Conservation (phyloP, 2,329 filamentous ascomycete genomes). For the Penicillium sp. region DNA sequence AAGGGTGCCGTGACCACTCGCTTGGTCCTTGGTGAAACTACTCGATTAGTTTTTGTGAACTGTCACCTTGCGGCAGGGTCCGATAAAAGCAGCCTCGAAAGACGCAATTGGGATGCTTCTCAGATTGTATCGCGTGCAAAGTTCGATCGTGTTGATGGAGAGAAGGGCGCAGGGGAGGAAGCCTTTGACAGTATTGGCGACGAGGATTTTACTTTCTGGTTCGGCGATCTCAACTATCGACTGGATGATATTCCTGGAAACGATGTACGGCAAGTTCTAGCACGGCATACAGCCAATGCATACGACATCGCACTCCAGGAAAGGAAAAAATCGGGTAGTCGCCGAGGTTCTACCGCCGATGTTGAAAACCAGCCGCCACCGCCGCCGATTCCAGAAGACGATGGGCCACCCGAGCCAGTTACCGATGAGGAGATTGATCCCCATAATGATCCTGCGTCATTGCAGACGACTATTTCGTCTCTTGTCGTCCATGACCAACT, state of each 20-base stretch:
- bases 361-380: conserved; percentile 3
- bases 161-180: conserved; percentile 61
- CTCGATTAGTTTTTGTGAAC: conserved; percentile 85
- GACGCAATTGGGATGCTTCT: conserved; percentile 84
- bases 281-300: conserved; percentile 77
- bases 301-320: conserved; percentile 59
- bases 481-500: conserved; percentile 90
- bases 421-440: conserved; percentile 68
- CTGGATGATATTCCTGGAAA: conserved; percentile 84
- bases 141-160: conserved; percentile 72
- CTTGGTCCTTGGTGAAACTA: conserved; percentile 85
- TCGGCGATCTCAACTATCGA: conserved; percentile 93
- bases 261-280: conserved; percentile 81
- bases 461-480: conserved; percentile 85
- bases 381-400: conserved; percentile 1
- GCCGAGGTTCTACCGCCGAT: neutral
- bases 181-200: conserved; percentile 69
- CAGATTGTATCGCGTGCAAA: conserved; percentile 75
- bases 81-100: conserved; percentile 73
- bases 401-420: conserved; percentile 11
- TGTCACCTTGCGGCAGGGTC: conserved; percentile 86
- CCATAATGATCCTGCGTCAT: conserved; percentile 75
- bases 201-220: conserved; percentile 94
- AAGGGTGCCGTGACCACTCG: conserved; percentile 86
- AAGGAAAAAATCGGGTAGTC: conserved; percentile 17